Evolutionary conservation across 495 filamentous ascomycete genomes (phyloP), one percentile per base, ranked within the genome.

Genomic region (Zalerion maritima): DNA sequence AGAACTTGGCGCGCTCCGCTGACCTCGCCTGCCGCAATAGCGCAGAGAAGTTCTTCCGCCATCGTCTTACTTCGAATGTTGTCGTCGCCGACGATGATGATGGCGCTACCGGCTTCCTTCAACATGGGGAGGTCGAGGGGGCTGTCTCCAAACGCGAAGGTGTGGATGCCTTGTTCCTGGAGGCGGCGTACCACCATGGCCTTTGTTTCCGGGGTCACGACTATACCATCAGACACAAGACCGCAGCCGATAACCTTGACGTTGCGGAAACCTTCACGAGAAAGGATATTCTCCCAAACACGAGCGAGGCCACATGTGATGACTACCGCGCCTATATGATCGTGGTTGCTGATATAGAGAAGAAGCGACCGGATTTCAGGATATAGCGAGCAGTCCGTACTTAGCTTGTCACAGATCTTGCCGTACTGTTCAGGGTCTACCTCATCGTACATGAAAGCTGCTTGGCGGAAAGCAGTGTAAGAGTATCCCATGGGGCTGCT

Each of bases 101-200:
- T 40, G 15, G 72, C 69, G 34, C 64, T 33, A 42, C 78, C 41
- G 17, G 73, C 71, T 25, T 50, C 39, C 3, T 16, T 30, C 14
- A 78, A 29, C 75, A 80, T 79, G 10, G 49, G 45, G 14, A 79
- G 16, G 43, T 79, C 75, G 18, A 75, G 32, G 1, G 58, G 57
- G 42, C 73, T 71, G 38, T 78, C 72, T 31, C 76, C 73, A 41
- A 79, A 73, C 0, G 71, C 74, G 47, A 60, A 69, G 14, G 74
- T 62, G 25, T 60, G 49, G 15, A 57, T 22, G 0, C 51, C 7
- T 31, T 62, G 36, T 4, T 44, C 18, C 31, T 46, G 43, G 15
- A 78, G 41, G 29, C 38, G 53, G 11, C 21, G 31, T 1, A 73
- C 64, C 24, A 78, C 12, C 6, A 34, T 46, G 3, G 42, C 55